A percentile compares a stretch with the other conserved stretches of the same genome.
phyloP scores from a whole-genome alignment of 495 filamentous ascomycete species.

The Lasiosphaeria hispida region DNA sequence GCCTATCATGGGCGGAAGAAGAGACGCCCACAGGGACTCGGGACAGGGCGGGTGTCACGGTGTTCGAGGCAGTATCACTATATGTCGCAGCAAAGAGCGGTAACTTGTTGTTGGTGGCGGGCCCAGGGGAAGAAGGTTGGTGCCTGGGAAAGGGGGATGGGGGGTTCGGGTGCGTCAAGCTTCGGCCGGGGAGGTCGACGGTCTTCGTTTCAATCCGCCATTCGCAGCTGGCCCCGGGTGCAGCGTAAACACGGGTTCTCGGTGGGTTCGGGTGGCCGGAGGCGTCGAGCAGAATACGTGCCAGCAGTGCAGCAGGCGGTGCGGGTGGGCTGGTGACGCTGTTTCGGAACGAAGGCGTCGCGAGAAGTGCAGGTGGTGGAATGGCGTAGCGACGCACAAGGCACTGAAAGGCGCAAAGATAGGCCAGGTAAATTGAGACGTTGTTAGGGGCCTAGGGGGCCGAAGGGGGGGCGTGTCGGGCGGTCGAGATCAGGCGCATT shows the following conservation, averaged over 20 bases:
- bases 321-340: background rate
- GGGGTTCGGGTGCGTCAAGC: background rate
- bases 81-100: background rate
- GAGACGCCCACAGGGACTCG: slow-evolving; percentile 11
- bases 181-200: background rate
- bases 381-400: background rate
- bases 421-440: slow-evolving; percentile 23
- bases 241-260: too few species aligned
- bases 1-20: slow-evolving; percentile 38
- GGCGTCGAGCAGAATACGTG: background rate
- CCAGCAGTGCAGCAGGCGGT: too few species aligned
- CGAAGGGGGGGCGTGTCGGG: slow-evolving; percentile 16
- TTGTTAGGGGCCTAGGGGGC: slow-evolving; percentile 7
- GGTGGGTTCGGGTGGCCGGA: background rate
- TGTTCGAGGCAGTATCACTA: background rate
- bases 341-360: background rate
- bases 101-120: slow-evolving; percentile 1
- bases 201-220: slow-evolving; percentile 1
- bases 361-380: background rate
- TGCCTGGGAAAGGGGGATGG: background rate
- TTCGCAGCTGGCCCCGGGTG: slow-evolving; percentile 1
- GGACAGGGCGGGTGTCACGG: slow-evolving; percentile 7
- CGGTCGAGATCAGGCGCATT: slow-evolving; percentile 27
- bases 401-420: background rate
- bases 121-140: background rate